Base-by-base conservation (phyloP, 129 eudicot species). In the Calendula officinalis region DNA sequence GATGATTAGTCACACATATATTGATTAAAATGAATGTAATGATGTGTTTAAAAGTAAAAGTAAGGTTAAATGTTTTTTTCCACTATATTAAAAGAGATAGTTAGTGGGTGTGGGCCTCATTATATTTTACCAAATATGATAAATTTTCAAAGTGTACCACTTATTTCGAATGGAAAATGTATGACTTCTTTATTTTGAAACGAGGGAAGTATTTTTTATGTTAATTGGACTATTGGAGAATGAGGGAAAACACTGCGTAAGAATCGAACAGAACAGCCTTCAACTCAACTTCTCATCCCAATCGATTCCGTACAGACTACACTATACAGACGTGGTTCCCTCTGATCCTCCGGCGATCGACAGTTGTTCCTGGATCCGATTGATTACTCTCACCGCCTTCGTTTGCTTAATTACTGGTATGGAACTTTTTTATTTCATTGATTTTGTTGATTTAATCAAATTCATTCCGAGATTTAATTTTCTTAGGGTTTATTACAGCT, bases 341-440 rank as follows among this genome's bases (percentile, higher is more conserved):
- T 64, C 27, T 47, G 47, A 14, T 48, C 9, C 44, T 68, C 52
- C 37, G 46, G 27, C 45, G 64, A 55, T 55, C 56, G 56, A 55
- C 64, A 3, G 10, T 30, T 35, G 5, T 43, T 41, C 53, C 22
- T 15, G 35, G 55, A n/a, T 55, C 17, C 16, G 15, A 41, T 67
- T 32, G 5, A 67, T 67, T 3, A 42, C 44, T 36, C 35, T 12
- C 42, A 42, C 17, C 16, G 52, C 44, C 53, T 49, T 48, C 14
- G 16, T 33, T 50, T 34, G 36, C 64, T 14, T 56, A 43, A 68
- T 68, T 16, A 44, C 47, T 34, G 65, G 73, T 68, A 35, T 34
- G 50, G 38, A 12, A 2, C 13, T 3, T 32, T 5, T 56, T 41
- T 55, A 5, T 12, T 32, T 7, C 22, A 41, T n/a, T 38, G 56